Conservation (phyloP, 345 rosid genomes). For the Melaleuca quinquenervia region DNA sequence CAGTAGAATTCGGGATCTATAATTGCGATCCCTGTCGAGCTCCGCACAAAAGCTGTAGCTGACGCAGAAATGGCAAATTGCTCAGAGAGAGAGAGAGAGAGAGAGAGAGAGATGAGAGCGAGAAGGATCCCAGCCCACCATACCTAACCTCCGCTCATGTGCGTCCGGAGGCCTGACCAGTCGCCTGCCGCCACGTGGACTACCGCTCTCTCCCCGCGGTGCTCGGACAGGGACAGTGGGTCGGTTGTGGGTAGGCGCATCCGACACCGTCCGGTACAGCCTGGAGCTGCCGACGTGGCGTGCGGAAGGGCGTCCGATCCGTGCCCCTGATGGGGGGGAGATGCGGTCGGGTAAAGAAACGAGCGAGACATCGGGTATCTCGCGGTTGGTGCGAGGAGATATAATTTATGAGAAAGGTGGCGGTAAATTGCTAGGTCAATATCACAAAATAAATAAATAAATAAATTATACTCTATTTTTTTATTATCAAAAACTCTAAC, state of each 20-base stretch:
- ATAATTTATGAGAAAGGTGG: not conserved
- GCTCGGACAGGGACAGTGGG: not conserved
- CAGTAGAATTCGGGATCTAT: not conserved
- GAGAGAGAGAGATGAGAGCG: not conserved
- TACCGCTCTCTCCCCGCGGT: not conserved
- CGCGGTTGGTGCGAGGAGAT: not conserved
- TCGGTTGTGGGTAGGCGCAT: not conserved
- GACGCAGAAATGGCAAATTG: not conserved
- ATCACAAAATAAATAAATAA: too few relatives aligned
- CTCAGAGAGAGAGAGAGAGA: not conserved
- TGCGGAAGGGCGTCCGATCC: not conserved
- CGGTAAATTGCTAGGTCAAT: not conserved
- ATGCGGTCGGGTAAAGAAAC: too few relatives aligned
- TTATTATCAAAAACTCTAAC: too few relatives aligned
- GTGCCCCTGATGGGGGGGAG: too few relatives aligned
- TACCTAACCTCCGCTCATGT: not conserved
- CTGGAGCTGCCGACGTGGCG: not conserved
- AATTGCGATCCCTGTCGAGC: not conserved
- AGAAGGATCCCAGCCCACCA: not conserved
- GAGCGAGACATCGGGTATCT: not conserved
- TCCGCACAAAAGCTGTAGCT: not conserved
- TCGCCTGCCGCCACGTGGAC: not conserved
- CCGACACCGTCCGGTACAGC: not conserved
- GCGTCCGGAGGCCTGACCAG: not conserved
- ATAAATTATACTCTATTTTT: too few relatives aligned